phyloP scores from a whole-genome alignment of 306 rosid species.

The Arachis hypogaea region DNA sequence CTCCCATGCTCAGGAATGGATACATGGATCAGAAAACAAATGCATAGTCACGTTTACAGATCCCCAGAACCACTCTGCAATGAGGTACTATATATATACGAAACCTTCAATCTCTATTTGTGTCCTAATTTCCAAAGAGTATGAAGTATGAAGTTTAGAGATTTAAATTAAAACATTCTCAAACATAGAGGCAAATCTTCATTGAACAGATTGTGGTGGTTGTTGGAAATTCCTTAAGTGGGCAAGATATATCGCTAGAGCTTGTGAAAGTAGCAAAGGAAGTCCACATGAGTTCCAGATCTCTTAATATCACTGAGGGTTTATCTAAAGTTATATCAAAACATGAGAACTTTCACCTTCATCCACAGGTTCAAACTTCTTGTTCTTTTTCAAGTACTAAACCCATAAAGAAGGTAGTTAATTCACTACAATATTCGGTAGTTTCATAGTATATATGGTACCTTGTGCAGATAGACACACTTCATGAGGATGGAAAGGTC shows the following conservation, averaged over 20 bases:
- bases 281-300: conserved; percentile 72
- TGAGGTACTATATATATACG: conserved; percentile 56
- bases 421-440: conserved; percentile 19
- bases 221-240: conserved; percentile 83
- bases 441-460: conserved; percentile 2
- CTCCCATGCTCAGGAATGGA: conserved; percentile 66
- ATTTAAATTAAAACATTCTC: background rate
- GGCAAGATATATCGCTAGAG: conserved; percentile 89
- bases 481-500: conserved; percentile 80
- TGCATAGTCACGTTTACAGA: conserved; percentile 88
- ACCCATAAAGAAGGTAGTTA: background rate
- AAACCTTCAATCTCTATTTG: background rate
- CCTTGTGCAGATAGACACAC: conserved; percentile 70
- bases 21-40: conserved; percentile 82
- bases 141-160: background rate
- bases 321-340: conserved; percentile 81
- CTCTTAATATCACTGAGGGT: conserved; percentile 64
- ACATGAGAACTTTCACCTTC: conserved; percentile 66
- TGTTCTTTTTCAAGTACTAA: conserved; percentile 1
- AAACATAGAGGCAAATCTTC: conserved; percentile 10
- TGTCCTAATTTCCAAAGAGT: background rate
- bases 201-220: conserved; percentile 72
- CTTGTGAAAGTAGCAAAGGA: conserved; percentile 78
- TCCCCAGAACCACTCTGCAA: conserved; percentile 71
- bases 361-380: conserved; percentile 59